A percentile compares a stretch with the other conserved stretches of the same genome.
phyloP scores from a whole-genome alignment of 1,139 yeast species.

The Komagataea norvegica region DNA sequence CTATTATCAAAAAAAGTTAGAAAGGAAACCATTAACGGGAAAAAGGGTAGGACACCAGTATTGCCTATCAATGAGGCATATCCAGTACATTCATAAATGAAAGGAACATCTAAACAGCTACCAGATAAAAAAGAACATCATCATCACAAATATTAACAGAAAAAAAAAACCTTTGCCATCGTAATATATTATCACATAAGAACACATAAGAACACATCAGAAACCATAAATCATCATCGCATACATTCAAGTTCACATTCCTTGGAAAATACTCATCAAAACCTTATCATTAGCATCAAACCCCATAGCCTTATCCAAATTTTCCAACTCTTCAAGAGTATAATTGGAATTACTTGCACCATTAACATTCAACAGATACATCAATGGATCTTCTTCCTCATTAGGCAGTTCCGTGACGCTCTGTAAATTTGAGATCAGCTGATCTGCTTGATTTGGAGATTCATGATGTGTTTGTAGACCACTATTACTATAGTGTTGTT shows the following conservation, averaged over 20 bases:
- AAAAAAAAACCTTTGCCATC: no score
- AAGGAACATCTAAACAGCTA: no score
- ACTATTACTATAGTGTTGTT: slow-evolving; percentile 6
- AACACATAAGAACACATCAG: neutral
- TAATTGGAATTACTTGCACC: slow-evolving; percentile 17
- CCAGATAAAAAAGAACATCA: no score
- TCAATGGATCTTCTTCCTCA: slow-evolving; percentile 20
- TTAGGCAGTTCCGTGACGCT: slow-evolving; percentile 3
- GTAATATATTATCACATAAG: no score
- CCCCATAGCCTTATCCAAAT: slow-evolving; percentile 27
- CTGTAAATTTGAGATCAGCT: slow-evolving; percentile 10
- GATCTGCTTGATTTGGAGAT: slow-evolving; percentile 4
- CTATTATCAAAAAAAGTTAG: neutral
- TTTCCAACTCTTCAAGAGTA: slow-evolving; percentile 24
- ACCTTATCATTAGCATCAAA: slow-evolving; percentile 23
- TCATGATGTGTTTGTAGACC: neutral
- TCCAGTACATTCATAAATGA: no score
- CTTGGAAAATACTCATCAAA: slow-evolving; percentile 24
- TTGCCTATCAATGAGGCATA: no score
- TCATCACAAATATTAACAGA: no score
- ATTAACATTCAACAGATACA: slow-evolving; percentile 18
- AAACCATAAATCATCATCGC: neutral
- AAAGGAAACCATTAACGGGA: neutral
- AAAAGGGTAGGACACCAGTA: no score
- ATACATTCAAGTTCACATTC: slow-evolving; percentile 10